Base-by-base conservation (phyloP, 352 stramenopile species). In the Pythium periplocum region DNA sequence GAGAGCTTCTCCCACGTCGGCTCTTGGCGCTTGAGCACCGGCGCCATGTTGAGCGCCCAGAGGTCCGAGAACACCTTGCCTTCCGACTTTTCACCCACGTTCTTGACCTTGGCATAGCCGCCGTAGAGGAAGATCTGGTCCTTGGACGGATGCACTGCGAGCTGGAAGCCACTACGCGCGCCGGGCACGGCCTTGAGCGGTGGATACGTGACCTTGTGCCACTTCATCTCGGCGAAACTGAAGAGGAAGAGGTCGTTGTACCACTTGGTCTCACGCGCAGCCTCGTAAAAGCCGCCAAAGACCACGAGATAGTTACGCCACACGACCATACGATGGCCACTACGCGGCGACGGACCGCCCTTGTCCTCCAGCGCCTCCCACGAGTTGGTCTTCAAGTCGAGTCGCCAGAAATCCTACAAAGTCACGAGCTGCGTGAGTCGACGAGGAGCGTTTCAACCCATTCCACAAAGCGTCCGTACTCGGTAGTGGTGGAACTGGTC, bases 401-500 rank as follows among this genome's bases (percentile, higher is more conserved):
- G 57, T 34, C 83, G 60, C 87, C 87, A 96, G 32, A 96, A 75
- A 56, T 98, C 93, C 75, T 85, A 53, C 17, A 39, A 0, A 2
- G 31, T 12, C 9, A 53, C 38, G 11, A 35, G 0, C 12, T 31
- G 17, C 6, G 37, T 11, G 11, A 59, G 6, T 9, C 40, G 38
- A 34, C 31, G 9, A 45, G 36, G 39, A 44, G n/a, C 32, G 17
- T 6, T 44, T 31, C 4, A 40, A 48, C 8, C 34, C 11, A 49
- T 7, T 3, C 52, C 31, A 52, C 6, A 39, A 26, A 26, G 17
- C 17, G 10, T n/a, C 74, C 62, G 48, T 63, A 83, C 73, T 31
- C 86, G 63, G 71, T 99, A 98, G 77, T 99, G 97, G 73, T 99
- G 90, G 76, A 99, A 99, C 69, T 98, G 90, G 57, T 98, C 93